phyloP scores from a whole-genome alignment of 805 yeast genomes.

The Saccharomycodes ludwigii region DNA sequence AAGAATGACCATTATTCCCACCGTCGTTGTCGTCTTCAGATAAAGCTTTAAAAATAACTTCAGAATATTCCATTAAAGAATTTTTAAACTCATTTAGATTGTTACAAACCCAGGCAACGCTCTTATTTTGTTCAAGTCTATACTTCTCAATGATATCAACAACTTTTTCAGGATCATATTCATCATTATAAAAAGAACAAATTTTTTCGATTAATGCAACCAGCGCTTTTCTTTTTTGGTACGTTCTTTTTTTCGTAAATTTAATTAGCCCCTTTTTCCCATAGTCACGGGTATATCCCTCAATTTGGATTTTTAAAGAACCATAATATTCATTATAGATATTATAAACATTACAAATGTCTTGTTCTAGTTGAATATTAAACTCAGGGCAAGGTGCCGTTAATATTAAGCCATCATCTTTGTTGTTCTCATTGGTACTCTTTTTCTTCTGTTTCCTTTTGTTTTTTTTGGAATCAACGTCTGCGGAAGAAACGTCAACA shows the following conservation, averaged over 20 bases:
- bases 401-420: too few species aligned
- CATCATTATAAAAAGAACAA: constrained; percentile 1
- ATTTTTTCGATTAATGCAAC: constrained; percentile 7
- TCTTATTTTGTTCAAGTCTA: constrained; percentile 4
- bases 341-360: constrained; percentile 6
- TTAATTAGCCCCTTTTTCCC: constrained; percentile 6
- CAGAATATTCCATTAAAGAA: constrained; percentile 3
- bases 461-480: too few species aligned
- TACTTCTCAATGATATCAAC: constrained; percentile 7
- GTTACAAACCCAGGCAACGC: constrained; percentile 10
- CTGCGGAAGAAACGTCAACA: too few species aligned
- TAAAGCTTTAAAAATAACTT: too few species aligned
- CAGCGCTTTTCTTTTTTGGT: constrained; percentile 9
- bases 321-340: constrained; percentile 8
- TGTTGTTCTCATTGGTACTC: too few species aligned
- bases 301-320: constrained; percentile 8
- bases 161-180: constrained; percentile 4
- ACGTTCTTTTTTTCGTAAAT: constrained; percentile 8
- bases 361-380: too few species aligned
- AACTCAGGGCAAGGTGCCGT: too few species aligned
- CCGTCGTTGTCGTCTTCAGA: too few species aligned
- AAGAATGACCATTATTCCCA: too few species aligned
- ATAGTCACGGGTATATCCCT: constrained; percentile 5
- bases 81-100: constrained; percentile 6
- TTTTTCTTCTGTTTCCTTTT: too few species aligned